These are phyloP conservation scores for Hordeum marinum DNA, from an alignment of 176 grass and related monocot species.

Conservation along the genomic window DNA sequence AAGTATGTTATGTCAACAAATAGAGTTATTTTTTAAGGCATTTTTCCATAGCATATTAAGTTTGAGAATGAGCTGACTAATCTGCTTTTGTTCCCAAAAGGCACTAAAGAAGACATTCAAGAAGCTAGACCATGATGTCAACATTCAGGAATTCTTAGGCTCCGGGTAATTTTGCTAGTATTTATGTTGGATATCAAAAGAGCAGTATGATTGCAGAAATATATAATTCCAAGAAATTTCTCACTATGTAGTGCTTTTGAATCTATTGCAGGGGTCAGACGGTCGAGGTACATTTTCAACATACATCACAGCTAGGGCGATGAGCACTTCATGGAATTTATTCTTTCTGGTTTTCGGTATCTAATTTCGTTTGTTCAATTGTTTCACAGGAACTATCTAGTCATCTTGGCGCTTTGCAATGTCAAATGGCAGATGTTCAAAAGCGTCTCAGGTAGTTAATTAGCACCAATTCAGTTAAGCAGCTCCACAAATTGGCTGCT, in stretches of 20 bases:
- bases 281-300: constrained; percentile 49
- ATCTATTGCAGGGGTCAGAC: constrained; percentile 56
- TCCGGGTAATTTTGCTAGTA: constrained; percentile 46
- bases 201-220: not conserved
- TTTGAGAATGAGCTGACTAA: constrained; percentile 15
- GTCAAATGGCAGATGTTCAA: constrained; percentile 48
- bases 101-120: constrained; percentile 83
- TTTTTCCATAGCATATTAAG: not conserved
- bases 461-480: not conserved
- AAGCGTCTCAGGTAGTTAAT: constrained; percentile 58
- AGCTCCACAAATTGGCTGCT: not conserved
- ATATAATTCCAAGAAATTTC: not conserved
- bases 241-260: constrained; percentile 27
- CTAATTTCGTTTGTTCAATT: not conserved
- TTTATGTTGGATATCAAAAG: not conserved
- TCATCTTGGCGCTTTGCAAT: constrained; percentile 61
- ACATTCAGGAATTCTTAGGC: constrained; percentile 81
- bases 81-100: constrained; percentile 32
- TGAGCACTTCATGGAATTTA: not conserved
- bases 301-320: not conserved
- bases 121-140: constrained; percentile 81
- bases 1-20: constrained; percentile 44
- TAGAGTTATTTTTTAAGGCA: not conserved
- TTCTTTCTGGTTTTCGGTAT: not conserved
- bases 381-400: constrained; percentile 52